Percentiles rank a stretch among this genome's conserved stretches.
These are phyloP conservation scores for Blastocystis sp. DNA, from an alignment of 352 stramenopile species.

Conservation along the genomic window DNA sequence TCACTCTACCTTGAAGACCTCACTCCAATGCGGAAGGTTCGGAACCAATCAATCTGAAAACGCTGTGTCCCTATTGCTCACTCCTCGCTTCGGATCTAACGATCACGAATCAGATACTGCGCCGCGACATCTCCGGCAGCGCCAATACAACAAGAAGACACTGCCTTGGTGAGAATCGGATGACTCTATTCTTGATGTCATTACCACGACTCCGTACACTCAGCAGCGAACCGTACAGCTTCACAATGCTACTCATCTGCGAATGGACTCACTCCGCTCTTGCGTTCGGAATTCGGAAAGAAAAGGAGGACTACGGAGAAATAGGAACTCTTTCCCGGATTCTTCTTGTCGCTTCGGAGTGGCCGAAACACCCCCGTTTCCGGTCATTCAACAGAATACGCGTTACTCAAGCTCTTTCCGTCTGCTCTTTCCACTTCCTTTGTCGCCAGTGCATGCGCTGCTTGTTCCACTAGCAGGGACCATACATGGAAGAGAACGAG, in stretches of 20 bases:
- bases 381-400: too few relatives aligned
- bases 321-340: too few relatives aligned
- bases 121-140: constrained; percentile 56
- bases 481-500: not conserved
- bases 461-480: not conserved
- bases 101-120: constrained; percentile 45
- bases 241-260: constrained; percentile 18
- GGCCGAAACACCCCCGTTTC: too few relatives aligned
- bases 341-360: too few relatives aligned
- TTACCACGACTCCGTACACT: not conserved
- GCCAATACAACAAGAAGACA: constrained; percentile 50
- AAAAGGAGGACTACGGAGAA: not conserved
- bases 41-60: constrained; percentile 49
- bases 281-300: not conserved
- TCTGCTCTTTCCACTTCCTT: not conserved
- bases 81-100: not conserved
- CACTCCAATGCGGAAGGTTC: constrained; percentile 60
- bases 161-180: constrained; percentile 58
- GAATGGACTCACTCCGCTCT: not conserved
- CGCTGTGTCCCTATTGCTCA: not conserved
- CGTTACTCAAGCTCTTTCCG: not conserved
- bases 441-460: not conserved
- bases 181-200: not conserved
- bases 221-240: constrained; percentile 30
- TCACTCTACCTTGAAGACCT: not conserved